Evolutionary conservation across 2,329 filamentous ascomycete species (phyloP).

Genomic region (Pseudogymnoascus sp.): DNA sequence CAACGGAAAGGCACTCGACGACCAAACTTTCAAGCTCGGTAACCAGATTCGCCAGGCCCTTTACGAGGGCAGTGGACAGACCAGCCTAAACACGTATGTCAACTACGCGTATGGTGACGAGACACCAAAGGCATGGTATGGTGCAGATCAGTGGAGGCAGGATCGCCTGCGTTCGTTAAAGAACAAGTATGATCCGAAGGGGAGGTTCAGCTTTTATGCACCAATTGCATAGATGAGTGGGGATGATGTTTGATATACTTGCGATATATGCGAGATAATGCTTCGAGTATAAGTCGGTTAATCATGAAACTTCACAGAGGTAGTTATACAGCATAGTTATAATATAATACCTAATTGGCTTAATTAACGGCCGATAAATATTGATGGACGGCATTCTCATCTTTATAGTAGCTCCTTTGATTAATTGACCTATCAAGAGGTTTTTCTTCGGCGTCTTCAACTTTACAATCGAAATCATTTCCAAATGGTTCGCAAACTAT

Average conservation of each 20-base stretch:
- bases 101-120: slow-evolving; percentile 48
- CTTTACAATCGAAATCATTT: too few relatives aligned
- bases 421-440: too few relatives aligned
- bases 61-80: slow-evolving; percentile 28
- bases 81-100: slow-evolving; percentile 36
- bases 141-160: slow-evolving; percentile 42
- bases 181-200: slow-evolving; percentile 40
- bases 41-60: slow-evolving; percentile 34
- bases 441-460: too few relatives aligned
- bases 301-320: neutral
- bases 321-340: neutral
- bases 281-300: neutral
- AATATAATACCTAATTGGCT: neutral
- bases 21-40: slow-evolving; percentile 30
- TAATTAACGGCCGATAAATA: neutral
- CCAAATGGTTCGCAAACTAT: too few relatives aligned
- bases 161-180: slow-evolving; percentile 39
- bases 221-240: slow-evolving; percentile 27
- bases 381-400: too few relatives aligned
- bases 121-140: slow-evolving; percentile 36
- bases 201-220: slow-evolving; percentile 38
- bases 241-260: neutral
- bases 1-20: slow-evolving; percentile 28
- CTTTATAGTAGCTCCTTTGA: too few relatives aligned
- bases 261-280: neutral